Evolutionary conservation across 1,284 basidiomycete species (phyloP).

Genomic region (Sutorius eximius): DNA sequence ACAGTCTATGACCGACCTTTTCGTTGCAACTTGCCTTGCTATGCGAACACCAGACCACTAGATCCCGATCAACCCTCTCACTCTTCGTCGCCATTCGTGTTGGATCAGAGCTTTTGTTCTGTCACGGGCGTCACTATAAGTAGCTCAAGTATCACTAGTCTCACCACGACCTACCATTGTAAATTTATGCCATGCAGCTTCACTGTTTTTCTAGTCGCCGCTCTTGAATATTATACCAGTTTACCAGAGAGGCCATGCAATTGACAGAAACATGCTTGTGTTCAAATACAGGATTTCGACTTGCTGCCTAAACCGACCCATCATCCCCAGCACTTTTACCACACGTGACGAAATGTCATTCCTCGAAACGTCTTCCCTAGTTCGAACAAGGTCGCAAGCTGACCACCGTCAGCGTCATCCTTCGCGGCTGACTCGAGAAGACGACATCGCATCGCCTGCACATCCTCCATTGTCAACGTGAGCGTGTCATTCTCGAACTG

Average conservation of each 20-base stretch:
- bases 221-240: neutral
- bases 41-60: constrained; percentile 33
- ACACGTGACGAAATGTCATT: constrained; percentile 25
- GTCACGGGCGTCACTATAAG: neutral
- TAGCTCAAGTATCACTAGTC: neutral
- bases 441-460: constrained; percentile 16
- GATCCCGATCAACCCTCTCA: neutral
- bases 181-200: neutral
- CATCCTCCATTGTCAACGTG: constrained; percentile 21
- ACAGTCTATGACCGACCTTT: constrained; percentile 27
- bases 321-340: constrained; percentile 17
- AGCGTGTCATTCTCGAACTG: constrained; percentile 8
- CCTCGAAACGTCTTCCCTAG: constrained; percentile 23
- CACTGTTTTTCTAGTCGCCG: neutral
- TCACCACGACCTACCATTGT: neutral
- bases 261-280: neutral
- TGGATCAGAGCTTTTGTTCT: neutral
- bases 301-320: neutral
- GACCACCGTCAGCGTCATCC: constrained; percentile 4
- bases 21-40: constrained; percentile 35
- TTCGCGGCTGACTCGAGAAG: constrained; percentile 10
- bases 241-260: neutral
- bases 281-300: neutral
- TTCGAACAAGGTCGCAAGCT: constrained; percentile 23
- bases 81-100: neutral